Evolutionary conservation across 1,284 basidiomycete species (phyloP).

Genomic region (Ganoderma boninense): DNA sequence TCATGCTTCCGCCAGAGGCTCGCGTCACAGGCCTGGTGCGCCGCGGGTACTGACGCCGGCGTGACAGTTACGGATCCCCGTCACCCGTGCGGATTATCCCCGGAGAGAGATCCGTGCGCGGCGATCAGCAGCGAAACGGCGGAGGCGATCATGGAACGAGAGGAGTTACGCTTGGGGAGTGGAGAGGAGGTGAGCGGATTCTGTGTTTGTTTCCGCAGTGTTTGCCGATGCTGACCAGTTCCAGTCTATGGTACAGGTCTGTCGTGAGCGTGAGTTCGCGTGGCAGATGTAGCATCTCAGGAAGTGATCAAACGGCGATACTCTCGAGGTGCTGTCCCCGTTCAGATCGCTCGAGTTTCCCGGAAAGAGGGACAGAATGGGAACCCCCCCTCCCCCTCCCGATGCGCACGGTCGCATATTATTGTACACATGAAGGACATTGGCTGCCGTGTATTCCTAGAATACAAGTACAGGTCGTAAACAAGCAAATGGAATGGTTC

Average conservation of each 20-base stretch:
- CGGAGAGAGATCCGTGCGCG: background rate
- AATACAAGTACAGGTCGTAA: background rate
- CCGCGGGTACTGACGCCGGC: background rate
- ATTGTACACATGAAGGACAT: background rate
- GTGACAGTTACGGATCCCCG: background rate
- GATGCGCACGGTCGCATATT: background rate
- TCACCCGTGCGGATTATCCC: background rate
- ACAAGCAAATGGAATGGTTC: background rate
- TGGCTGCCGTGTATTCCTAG: background rate
- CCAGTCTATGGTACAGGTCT: background rate
- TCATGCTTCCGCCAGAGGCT: background rate
- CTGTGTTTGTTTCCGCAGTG: no score
- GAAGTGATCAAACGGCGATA: background rate
- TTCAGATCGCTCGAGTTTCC: background rate
- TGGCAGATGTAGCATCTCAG: background rate
- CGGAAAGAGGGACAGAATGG: background rate
- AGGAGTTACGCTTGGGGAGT: background rate
- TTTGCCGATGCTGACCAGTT: background rate
- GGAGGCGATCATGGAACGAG: background rate
- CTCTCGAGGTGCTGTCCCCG: no score
- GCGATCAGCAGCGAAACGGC: background rate
- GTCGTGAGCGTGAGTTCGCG: background rate
- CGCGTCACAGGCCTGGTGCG: background rate
- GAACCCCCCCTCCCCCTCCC: no score
- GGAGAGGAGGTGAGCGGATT: background rate